Base-by-base conservation (phyloP, 129 eudicot genomes). In the Arctium minus region DNA sequence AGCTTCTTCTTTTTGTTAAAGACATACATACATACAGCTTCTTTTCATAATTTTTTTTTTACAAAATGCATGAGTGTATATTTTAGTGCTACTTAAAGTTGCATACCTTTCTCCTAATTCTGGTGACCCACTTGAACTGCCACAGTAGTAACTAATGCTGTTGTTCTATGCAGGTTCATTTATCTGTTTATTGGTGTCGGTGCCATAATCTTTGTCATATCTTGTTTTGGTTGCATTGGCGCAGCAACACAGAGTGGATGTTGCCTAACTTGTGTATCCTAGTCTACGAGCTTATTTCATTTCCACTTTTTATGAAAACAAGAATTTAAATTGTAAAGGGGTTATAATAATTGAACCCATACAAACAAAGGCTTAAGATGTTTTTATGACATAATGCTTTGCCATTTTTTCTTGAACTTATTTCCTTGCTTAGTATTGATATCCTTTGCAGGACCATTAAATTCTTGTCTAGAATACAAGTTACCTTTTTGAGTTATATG, bases 201-300 rank as follows among this genome's bases (percentile, higher is more conserved):
- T 36, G 91, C 76, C 36, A 76, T 81, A 56, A 80, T 94, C 79
- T 86, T 92, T 50, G 40, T 94, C 53, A 78, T 94, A 79, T 89
- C 98, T 37, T 92, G 97, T 85, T 89, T 84, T 71, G 98, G 98
- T 44, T 94, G 97, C 80, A 90, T 94, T 56, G 94, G 92, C 72
- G 83, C 95, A 67, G 81, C 92, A 44, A 89, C 93, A 39, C 81
- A 89, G 38, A 92, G 78, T 71, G 95, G 98, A 0, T 94, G 98
- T 88, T 94, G 97, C 83, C 86, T 94, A 70, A 79, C 91, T 82
- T 92, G 89, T 76, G 98, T 94, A 94, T 94, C 98, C 97, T 88
- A 79, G 2, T 53, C 32, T 10, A 36, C 42, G 27, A 76, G 30
- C 27, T 22, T 3, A n/a, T 83, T 48, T 10, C 79, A 56, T 29